Evolutionary conservation across 192 early-diverging fungal species (phyloP).

Genomic region (Kickxella alabastrina): DNA sequence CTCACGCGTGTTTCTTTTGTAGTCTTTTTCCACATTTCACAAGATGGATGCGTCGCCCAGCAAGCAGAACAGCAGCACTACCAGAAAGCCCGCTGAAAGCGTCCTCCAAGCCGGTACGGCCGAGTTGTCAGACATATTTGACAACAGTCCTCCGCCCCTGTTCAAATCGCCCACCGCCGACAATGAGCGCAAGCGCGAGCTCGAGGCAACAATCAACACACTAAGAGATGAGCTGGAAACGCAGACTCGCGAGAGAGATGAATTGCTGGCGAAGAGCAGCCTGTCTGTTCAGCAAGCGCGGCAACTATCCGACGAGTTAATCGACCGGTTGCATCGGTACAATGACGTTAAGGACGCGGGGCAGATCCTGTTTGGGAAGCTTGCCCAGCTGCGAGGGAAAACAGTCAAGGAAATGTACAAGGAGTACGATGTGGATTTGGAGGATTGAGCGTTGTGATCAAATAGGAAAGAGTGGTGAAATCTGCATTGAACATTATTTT

Average conservation of each 20-base stretch:
- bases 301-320: constrained; percentile 27
- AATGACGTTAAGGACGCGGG: constrained; percentile 48
- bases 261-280: constrained; percentile 4
- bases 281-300: constrained; percentile 28
- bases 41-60: too few relatives aligned
- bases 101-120: too few relatives aligned
- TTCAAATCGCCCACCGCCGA: too few relatives aligned
- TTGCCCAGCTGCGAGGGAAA: constrained; percentile 43
- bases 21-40: too few relatives aligned
- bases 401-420: constrained; percentile 42
- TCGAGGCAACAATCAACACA: constrained; percentile 9
- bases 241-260: constrained; percentile 9
- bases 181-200: constrained; percentile 19
- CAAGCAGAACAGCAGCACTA: too few relatives aligned
- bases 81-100: too few relatives aligned
- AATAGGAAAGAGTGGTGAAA: too few relatives aligned
- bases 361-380: constrained; percentile 47
- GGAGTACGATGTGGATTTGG: constrained; percentile 23
- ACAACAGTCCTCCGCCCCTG: too few relatives aligned
- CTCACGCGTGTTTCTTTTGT: too few relatives aligned
- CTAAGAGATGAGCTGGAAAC: constrained; percentile 16
- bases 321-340: constrained; percentile 43
- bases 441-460: too few relatives aligned
- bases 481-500: too few relatives aligned
- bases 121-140: too few relatives aligned